A percentile compares a stretch with the other conserved stretches of the same genome.
Evolutionary conservation across 148 eudicot species (phyloP).

Genomic region (Vaccinium vitisidaea): DNA sequence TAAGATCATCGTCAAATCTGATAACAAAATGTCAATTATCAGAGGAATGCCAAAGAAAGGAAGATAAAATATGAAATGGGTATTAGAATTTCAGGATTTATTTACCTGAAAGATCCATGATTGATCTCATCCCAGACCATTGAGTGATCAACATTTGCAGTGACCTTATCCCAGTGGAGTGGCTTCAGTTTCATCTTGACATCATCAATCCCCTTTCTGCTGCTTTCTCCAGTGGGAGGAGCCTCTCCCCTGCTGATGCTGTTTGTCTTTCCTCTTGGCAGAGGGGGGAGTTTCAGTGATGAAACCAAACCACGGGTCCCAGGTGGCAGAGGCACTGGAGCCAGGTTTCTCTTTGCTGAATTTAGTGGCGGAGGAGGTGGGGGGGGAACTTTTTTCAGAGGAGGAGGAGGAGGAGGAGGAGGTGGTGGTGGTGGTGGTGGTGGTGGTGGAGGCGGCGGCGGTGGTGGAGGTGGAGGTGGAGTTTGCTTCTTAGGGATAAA

Average conservation of each 20-base stretch:
- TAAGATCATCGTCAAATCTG: conserved; percentile 52
- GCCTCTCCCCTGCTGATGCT: conserved; percentile 9
- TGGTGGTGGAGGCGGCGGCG: conserved; percentile 27
- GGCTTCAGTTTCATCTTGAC: conserved; percentile 39
- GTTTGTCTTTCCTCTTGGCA: conserved; percentile 21
- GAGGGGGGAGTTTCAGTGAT: conserved; percentile 28
- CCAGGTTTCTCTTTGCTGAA: conserved; percentile 15
- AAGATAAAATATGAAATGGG: not conserved
- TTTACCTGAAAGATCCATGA: conserved; percentile 43
- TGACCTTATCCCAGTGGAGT: conserved; percentile 48
- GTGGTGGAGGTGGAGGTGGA: conserved; percentile 16
- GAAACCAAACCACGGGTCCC: conserved; percentile 15
- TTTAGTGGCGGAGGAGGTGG: conserved; percentile 26
- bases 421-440: not conserved
- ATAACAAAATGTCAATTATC: not conserved
- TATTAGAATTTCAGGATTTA: not conserved
- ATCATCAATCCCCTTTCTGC: conserved; percentile 14
- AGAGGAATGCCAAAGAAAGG: not conserved
- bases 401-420: conserved; percentile 32
- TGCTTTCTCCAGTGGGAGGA: conserved; percentile 16
- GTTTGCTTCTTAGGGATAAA: not conserved
- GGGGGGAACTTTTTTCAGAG: conserved; percentile 16
- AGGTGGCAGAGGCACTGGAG: conserved; percentile 29
- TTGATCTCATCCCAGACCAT: conserved; percentile 48
- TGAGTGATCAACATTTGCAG: conserved; percentile 43